Base-by-base conservation (phyloP, 805 yeast species). In the Candida patagonica region DNA sequence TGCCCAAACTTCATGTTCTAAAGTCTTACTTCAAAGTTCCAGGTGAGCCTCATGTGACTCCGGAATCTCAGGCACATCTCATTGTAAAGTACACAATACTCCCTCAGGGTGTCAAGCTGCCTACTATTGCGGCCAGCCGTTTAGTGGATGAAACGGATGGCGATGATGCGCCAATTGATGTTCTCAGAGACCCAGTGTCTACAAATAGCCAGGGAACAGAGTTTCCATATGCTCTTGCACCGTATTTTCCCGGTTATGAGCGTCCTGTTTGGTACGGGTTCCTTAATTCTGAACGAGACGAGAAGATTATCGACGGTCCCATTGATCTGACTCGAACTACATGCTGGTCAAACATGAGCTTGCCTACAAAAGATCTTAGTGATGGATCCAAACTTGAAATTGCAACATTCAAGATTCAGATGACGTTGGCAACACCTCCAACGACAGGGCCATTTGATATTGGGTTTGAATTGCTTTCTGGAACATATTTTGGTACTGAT, bases 401-500 rank as follows among this genome's bases (percentile, higher is more conserved):
- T 41, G 80, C 86, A 34, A 79, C 89, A 1, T 79, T 84, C 54
- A 86, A 83, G 56, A 67, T 88, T 42, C 84, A 80, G 50, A 58
- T 88, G 36, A 61, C 79, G 6, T 69, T 76, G 36, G 87, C 94
- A 33, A 76, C 94, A 12, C 96, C 97, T n/a, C 71, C 70, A 15
- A 70, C 70, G 41, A 63, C 65, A 13, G 95, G 94, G 31, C 66
- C 63, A 30, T 74, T 63, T 54, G 78, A 74, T 48, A 84, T 84
- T 67, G 73, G 87, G 62, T 65, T 88, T 13, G 62, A 78, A 19
- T 59, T 89, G 54, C 76, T 77, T 54, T 79, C 82, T 41, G 71
- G 82, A 39, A 77, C 82, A 33, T 88, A 85, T 59, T 85, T 84
- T 57, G 95, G 95, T 5, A 62, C 74, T 15, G 96, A 89, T 56